Conservation (phyloP, 2,329 filamentous ascomycete species). For the Hymenoscyphus scutula region DNA sequence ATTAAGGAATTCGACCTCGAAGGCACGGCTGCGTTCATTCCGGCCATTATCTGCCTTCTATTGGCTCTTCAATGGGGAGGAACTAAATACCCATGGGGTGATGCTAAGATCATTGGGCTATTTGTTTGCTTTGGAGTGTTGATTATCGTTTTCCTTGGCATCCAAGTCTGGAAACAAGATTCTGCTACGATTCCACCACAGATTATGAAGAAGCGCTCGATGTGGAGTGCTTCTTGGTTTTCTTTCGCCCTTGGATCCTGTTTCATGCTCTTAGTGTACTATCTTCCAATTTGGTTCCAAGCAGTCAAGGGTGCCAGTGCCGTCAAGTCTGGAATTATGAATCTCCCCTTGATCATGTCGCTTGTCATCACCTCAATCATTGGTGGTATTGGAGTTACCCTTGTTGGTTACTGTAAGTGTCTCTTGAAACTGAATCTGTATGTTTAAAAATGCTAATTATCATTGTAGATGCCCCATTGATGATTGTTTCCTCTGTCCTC, state of each 20-base stretch:
- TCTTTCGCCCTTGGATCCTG: slow-evolving; percentile 36
- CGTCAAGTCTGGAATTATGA: slow-evolving; percentile 33
- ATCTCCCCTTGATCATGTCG: slow-evolving; percentile 36
- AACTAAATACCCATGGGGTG: slow-evolving; percentile 38
- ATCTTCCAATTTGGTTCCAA: slow-evolving; percentile 51
- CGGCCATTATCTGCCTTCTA: slow-evolving; percentile 38
- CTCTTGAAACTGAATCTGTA: neutral
- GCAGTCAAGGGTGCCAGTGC: slow-evolving; percentile 35
- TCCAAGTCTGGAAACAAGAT: slow-evolving; percentile 18
- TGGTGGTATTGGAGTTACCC: slow-evolving; percentile 32
- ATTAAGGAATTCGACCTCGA: slow-evolving; percentile 36
- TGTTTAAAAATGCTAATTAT: neutral
- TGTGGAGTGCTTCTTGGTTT: slow-evolving; percentile 31
- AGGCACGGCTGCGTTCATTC: slow-evolving; percentile 33
- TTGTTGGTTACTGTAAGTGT: slow-evolving; percentile 22
- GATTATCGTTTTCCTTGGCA: slow-evolving; percentile 14
- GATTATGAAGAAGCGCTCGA: slow-evolving; percentile 42
- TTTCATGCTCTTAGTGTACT: slow-evolving; percentile 42
- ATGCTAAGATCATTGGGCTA: slow-evolving; percentile 17
- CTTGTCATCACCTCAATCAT: slow-evolving; percentile 34
- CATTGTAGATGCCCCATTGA: slow-evolving; percentile 14
- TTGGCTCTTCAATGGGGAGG: slow-evolving; percentile 34
- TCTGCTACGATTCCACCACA: slow-evolving; percentile 33
- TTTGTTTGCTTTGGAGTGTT: slow-evolving; percentile 17
- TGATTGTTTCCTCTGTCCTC: slow-evolving; percentile 24